Evolutionary conservation across 2,329 filamentous ascomycete genomes (phyloP), one percentile per base, ranked within the genome.

Genomic region (Diaporthe australafricana): DNA sequence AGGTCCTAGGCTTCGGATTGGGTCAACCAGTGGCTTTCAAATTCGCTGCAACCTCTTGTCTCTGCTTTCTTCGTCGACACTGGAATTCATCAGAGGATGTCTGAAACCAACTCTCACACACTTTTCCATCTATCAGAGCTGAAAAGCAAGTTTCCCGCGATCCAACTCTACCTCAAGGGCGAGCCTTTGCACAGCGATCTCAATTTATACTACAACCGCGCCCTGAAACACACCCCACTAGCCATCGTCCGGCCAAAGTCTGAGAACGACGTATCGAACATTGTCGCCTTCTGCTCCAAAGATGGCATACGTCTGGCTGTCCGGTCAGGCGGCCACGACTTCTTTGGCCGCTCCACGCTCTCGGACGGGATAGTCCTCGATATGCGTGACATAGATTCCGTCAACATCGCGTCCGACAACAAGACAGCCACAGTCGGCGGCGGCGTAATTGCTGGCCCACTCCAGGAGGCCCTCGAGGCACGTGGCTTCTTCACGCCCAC

Each of bases 341-440:
- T 47, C 30, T 35, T 56, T 1, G 70, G 70, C 1, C 47, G 55
- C 20, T 14, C 65, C 5, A 47, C 30, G 25, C 35, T 67, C 55
- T 38, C 60, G 16, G 38, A 32, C n/a, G 63, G 45, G 38, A 9
- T 56, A 6, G 14, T 65, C n/a, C 35, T 72, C 12, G 70, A 69
- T 8, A 69, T 69, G 35, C 70, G 70, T 6, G 65, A 69, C 20
- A 65, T 69, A 5, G 50, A 38, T 17, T 48, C 55, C 17, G 66
- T 69, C 17, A 8, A 30, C 3, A 45, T 72, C 65, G 47, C 27
- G 5, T n/a, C 60, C 17, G 70, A 72, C 66, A 65, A 50, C 62
- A 70, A 53, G 25, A 71, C 67, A 17, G 75, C 75, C 16, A 70
- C 38, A 7, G 69, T 77, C 16, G 76, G 76, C 5, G 75, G 75